Conservation (phyloP, 106 monocot genomes). For the Dendrobium huoshanense region DNA sequence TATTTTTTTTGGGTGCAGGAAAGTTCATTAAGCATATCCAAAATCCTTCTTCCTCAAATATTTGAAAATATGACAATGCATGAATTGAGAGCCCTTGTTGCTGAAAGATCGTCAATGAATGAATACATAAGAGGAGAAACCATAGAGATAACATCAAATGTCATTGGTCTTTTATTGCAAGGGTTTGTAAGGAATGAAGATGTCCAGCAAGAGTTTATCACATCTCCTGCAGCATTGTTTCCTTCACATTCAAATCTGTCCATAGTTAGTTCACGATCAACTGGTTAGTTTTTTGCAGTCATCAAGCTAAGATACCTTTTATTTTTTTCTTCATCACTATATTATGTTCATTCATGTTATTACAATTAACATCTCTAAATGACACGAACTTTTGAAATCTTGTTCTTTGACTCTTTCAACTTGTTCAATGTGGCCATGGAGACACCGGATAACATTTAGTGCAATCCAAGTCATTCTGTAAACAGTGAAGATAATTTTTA, state of each 20-base stretch:
- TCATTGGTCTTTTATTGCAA: conserved; percentile 69
- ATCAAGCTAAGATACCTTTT: neutral
- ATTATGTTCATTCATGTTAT: neutral
- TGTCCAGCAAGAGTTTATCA: conserved; percentile 42
- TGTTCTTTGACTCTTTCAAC: neutral
- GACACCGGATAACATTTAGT: neutral
- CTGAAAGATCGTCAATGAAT: conserved; percentile 81
- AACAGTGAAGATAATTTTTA: neutral
- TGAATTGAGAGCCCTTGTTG: conserved; percentile 62
- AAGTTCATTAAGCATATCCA: conserved; percentile 67
- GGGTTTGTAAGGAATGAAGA: conserved; percentile 66
- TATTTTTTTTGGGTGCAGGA: conserved; percentile 49
- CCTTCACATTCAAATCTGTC: conserved; percentile 35
- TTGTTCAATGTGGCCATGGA: neutral
- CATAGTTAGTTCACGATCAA: conserved; percentile 35
- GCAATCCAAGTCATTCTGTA: neutral
- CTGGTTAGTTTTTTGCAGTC: conserved; percentile 29
- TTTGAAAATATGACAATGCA: conserved; percentile 82
- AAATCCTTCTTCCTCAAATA: conserved; percentile 65
- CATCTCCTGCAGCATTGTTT: conserved; percentile 69
- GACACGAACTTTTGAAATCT: neutral
- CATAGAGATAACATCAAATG: conserved; percentile 44
- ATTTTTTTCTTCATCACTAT: neutral
- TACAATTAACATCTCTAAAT: neutral
- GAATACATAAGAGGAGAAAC: conserved; percentile 74